phyloP scores from a whole-genome alignment of 352 stramenopile species.

The Phytopythium helicoides region DNA sequence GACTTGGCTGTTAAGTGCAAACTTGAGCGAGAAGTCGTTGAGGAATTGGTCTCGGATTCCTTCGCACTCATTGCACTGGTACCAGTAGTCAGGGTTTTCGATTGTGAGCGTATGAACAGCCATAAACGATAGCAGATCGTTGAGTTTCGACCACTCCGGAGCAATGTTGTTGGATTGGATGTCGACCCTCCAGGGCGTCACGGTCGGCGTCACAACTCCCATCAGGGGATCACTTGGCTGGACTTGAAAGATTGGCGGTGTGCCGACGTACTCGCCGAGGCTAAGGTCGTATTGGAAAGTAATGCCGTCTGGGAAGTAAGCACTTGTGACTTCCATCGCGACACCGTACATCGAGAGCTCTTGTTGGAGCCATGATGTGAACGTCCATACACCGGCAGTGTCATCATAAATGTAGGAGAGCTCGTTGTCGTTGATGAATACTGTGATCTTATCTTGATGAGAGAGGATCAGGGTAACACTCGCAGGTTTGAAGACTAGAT shows the following conservation, averaged over 20 bases:
- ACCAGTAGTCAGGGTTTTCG: background rate
- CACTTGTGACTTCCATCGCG: too few relatives aligned
- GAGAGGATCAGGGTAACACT: background rate
- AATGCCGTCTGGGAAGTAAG: too few relatives aligned
- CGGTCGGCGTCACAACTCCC: background rate
- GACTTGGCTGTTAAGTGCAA: background rate
- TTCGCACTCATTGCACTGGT: background rate
- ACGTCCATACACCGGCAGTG: too few relatives aligned
- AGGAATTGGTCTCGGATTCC: background rate
- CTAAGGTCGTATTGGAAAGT: too few relatives aligned
- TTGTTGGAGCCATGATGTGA: too few relatives aligned
- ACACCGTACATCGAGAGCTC: too few relatives aligned
- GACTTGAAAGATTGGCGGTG: background rate
- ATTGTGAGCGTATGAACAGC: background rate
- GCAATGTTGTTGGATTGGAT: background rate
- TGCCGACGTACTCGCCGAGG: background rate
- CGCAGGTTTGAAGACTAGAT: background rate
- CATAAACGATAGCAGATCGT: slow-evolving; percentile 1
- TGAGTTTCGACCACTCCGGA: slow-evolving; percentile 2
- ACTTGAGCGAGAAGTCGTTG: background rate
- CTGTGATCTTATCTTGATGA: too few relatives aligned
- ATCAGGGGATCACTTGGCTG: background rate
- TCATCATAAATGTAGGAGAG: background rate
- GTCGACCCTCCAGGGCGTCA: background rate
- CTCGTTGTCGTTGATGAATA: too few relatives aligned